Base-by-base conservation (phyloP, 192 early-diverging fungal species). In the Podila epicladia region DNA sequence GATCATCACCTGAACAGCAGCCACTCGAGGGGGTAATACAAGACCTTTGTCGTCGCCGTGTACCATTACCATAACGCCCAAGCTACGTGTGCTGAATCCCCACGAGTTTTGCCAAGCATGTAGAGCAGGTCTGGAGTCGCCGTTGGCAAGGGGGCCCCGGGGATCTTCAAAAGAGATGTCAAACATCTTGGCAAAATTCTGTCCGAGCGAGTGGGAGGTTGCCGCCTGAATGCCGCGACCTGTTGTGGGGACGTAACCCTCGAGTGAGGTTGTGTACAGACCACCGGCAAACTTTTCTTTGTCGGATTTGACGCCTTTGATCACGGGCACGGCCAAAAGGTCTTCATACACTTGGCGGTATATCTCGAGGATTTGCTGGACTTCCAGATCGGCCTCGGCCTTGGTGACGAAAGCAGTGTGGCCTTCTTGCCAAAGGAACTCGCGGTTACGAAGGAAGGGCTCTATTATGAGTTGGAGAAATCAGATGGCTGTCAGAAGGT, bases 111-210 rank as follows among this genome's bases (percentile, higher is more conserved):
- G 98, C 95, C 97, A 98, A 24, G 97, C 96, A 71, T 93, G 84
- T 28, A 91, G 84, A 82, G 95, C 92, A 67, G 87, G 88, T 69
- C 88, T 86, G 64, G 88, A 89, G 67, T 89, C 88, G 31, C 84
- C 74, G 19, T 83, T 86, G 20, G 70, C 70, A 13, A 79, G 66
- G 45, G 83, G 75, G 22, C 87, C 86, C 41, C 89, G 89, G 67
- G 96, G 95, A 75, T 96, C 94, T 84, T 98, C 95, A 41, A 98
- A 89, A 11, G 91, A 84, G 60, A 99, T 95, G 75, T 95, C 90
- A 84, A 99, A 99, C 98, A 99, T 99, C 84, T 97, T 99, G 58
- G 96, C 92, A 83, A 99, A 99, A 91, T 99, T 99, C 89, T 99
- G 97, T n/a, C 98, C 98, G 75, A 99, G 88, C 73, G 93, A 95